Percentiles rank a stretch among this genome's conserved stretches.
phyloP scores from a whole-genome alignment of 371 early-diverging fungal species.

The Parasitella parasitica region DNA sequence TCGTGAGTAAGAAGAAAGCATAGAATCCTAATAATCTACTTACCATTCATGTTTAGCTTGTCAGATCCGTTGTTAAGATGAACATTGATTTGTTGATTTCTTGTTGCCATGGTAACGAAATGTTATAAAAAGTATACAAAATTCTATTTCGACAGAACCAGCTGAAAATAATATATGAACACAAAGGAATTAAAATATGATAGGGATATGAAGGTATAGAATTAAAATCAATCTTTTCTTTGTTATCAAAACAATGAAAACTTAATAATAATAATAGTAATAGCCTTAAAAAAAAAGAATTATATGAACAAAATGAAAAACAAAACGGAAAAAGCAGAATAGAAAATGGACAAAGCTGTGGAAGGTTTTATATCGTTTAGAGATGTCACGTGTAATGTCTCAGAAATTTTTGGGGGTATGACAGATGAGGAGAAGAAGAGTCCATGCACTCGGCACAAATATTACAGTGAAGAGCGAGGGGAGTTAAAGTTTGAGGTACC shows the following conservation, averaged over 20 bases:
- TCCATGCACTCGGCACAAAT: too few relatives aligned
- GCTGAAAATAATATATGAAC: slow-evolving; percentile 4
- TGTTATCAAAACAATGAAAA: slow-evolving; percentile 8
- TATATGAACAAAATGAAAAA: not conserved
- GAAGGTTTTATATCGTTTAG: not conserved
- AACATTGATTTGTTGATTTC: not conserved
- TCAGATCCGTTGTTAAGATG: not conserved
- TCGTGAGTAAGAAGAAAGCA: not conserved
- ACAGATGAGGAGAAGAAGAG: not conserved
- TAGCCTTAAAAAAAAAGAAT: not conserved
- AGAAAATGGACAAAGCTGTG: not conserved
- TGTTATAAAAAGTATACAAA: slow-evolving; percentile 3
- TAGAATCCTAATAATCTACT: too few relatives aligned
- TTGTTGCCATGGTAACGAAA: not conserved
- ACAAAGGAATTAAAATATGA: not conserved
- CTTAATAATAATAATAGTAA: not conserved
- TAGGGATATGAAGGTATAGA: not conserved
- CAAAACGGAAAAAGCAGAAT: not conserved
- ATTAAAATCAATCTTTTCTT: not conserved
- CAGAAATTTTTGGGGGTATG: not conserved
- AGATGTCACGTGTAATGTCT: not conserved
- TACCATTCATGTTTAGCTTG: slow-evolving; percentile 3
- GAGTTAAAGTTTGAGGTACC: slow-evolving; percentile 1
- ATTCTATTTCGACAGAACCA: slow-evolving; percentile 12
- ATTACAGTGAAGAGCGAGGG: not conserved